phyloP scores from a whole-genome alignment of 371 early-diverging fungal genomes.

The Massospora cicadina region DNA sequence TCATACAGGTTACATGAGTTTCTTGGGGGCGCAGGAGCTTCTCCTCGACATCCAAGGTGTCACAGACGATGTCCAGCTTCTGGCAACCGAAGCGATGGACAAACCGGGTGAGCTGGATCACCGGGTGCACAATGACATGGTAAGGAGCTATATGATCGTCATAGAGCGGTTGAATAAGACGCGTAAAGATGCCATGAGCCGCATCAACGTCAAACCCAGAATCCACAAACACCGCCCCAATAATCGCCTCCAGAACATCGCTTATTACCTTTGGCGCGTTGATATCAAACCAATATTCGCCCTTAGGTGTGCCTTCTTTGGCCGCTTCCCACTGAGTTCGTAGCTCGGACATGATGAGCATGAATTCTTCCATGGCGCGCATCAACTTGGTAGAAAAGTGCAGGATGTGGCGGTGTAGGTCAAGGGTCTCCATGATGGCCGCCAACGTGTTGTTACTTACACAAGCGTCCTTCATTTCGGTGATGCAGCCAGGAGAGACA shows the following conservation, averaged over 20 bases:
- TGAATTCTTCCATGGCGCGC: constrained; percentile 26
- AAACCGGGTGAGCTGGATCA: constrained; percentile 21
- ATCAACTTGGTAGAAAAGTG: constrained; percentile 36
- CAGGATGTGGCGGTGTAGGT: constrained; percentile 41
- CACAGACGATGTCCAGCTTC: constrained; percentile 13
- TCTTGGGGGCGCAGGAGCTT: too few species aligned
- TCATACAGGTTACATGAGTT: too few species aligned
- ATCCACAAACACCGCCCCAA: constrained; percentile 84
- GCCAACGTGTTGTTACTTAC: constrained; percentile 76
- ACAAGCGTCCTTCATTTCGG: constrained; percentile 62
- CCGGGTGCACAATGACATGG: constrained; percentile 29
- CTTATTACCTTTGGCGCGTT: constrained; percentile 71
- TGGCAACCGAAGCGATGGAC: constrained; percentile 28
- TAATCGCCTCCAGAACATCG: constrained; percentile 71
- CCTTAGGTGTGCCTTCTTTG: constrained; percentile 15
- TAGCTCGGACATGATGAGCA: constrained; percentile 20
- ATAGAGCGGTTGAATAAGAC: constrained; percentile 29
- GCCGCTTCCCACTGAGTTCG: too few species aligned
- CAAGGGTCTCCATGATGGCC: constrained; percentile 35
- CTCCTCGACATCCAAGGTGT: constrained; percentile 22
- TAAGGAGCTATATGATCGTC: constrained; percentile 32
- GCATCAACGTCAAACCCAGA: constrained; percentile 41
- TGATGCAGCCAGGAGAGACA: constrained; percentile 46
- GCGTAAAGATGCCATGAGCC: constrained; percentile 26
- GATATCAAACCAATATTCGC: constrained; percentile 51